phyloP scores from a whole-genome alignment of 768 basidiomycete genomes.

The Rubroboletus satanas region DNA sequence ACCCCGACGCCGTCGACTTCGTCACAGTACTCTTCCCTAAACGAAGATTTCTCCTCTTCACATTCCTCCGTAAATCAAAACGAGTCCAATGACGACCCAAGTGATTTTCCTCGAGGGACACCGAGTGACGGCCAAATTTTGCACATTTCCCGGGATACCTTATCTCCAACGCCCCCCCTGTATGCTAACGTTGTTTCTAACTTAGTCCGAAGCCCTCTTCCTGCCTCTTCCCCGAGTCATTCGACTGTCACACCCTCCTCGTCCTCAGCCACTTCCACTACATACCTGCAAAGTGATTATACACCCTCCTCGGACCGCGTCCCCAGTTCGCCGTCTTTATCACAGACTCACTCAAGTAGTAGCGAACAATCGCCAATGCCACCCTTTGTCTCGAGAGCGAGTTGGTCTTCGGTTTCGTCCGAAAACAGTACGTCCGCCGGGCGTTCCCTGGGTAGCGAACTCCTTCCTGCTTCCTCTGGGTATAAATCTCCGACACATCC shows the following conservation, averaged over 20 bases:
- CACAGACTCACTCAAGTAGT: conserved; percentile 14
- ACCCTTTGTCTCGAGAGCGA: conserved; percentile 15
- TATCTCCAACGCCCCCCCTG: conserved; percentile 17
- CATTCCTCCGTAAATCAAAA: conserved; percentile 20
- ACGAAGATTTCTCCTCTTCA: conserved; percentile 29
- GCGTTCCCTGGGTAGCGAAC: conserved; percentile 17
- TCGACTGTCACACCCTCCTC: conserved; percentile 7
- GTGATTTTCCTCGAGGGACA: conserved; percentile 1
- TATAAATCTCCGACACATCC: conserved; percentile 17
- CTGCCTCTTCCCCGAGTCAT: conserved; percentile 7
- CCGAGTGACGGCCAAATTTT: conserved; percentile 5
- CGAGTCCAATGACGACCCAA: conserved; percentile 3
- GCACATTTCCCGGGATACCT: conserved; percentile 1
- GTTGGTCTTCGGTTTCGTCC: conserved; percentile 26
- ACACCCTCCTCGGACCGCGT: conserved; percentile 9
- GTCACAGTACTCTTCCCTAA: conserved; percentile 11
- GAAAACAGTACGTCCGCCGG: conserved; percentile 15
- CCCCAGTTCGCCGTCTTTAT: conserved; percentile 11
- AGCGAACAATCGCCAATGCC: conserved; percentile 16
- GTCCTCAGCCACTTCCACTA: background rate
- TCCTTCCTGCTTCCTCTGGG: conserved; percentile 5
- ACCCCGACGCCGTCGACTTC: conserved; percentile 25
- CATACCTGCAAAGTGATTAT: conserved; percentile 14
- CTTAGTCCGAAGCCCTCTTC: conserved; percentile 13
- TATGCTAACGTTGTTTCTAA: conserved; percentile 27